Base-by-base conservation (phyloP, 176 grass and related monocot genomes). In the Tillandsia leiboldiana region DNA sequence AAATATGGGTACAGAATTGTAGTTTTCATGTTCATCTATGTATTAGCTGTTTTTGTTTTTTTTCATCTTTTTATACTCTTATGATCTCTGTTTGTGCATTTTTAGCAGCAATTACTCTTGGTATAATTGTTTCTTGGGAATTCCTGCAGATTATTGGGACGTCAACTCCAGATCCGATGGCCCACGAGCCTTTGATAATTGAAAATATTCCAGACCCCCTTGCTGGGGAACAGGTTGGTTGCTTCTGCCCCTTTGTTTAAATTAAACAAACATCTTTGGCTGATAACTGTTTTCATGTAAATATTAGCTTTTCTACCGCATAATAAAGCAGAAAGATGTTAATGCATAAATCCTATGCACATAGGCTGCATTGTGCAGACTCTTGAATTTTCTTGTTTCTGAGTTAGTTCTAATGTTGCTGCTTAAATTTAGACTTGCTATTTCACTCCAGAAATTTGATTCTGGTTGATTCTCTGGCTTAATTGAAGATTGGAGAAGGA, bases 151-250 rank as follows among this genome's bases (percentile, higher is more conserved):
- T 92, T 77, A 53, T 84, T 77, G 73, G 81, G 23, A 83, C 89
- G 11, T 87, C 92, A 65, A 67, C 77, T 87, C 84, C 93, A 85
- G 93, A 97, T 48, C 69, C 86, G 63, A 85, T 72, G 48, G 83
- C 66, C 68, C 89, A 87, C 82, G 86, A 97, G 65, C 77, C 77
- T 53, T 92, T 97, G 18, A 76, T 97, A 72, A 71, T 90, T 66
- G 93, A 97, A 82, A 89, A 90, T 81, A 75, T 78, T 48, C 84
- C 84, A 68, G 84, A 97, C 66, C 86, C 93, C 72, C 87, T 92
- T 79, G 89, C 89, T 3, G 86, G 89, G 65, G 93, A 97, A 77
- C 89, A 97, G 89, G 93, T 92, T 61, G 59, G 24, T 47, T n/a
- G 50, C 63, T 71, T 77, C 49, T 64, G 14, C 10, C 53, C 4